Evolutionary conservation across 2,329 filamentous ascomycete genomes (phyloP).

Genomic region (Herpotrichia juniperi): DNA sequence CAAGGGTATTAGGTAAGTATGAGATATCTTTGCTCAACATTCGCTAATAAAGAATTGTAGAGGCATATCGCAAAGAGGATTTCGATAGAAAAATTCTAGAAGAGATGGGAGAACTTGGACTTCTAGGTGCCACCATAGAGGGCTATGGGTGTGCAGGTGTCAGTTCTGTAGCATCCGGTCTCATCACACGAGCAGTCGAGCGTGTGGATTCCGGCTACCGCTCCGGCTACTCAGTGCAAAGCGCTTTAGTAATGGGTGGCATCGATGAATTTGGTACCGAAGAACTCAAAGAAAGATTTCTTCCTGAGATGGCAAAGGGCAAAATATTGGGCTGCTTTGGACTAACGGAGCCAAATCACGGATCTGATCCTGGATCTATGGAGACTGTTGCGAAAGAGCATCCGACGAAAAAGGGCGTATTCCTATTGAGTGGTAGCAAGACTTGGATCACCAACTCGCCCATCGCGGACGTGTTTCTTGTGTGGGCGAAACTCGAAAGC

Average conservation of each 20-base stretch:
- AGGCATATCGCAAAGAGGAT: conserved; percentile 84
- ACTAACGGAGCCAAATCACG: conserved; percentile 90
- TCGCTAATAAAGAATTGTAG: conserved; percentile 50
- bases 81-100: conserved; percentile 85
- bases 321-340: conserved; percentile 86
- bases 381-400: conserved; percentile 86
- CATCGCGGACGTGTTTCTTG: conserved; percentile 81
- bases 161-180: conserved; percentile 83
- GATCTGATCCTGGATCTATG: conserved; percentile 90
- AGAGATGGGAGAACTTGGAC: conserved; percentile 92
- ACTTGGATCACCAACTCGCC: conserved; percentile 97
- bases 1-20: conserved; percentile 77
- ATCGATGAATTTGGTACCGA: conserved; percentile 87
- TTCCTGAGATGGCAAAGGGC: conserved; percentile 82
- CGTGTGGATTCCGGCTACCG: conserved; percentile 90
- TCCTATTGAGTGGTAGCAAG: conserved; percentile 79
- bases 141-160: conserved; percentile 89
- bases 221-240: conserved; percentile 92
- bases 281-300: conserved; percentile 84
- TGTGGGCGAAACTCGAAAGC: conserved; percentile 92
- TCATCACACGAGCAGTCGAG: conserved; percentile 90
- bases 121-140: conserved; percentile 83
- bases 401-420: conserved; percentile 82
- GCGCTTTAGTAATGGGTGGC: conserved; percentile 89
- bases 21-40: neutral